phyloP scores from a whole-genome alignment of 73 alveolate genomes.

The Paraurostyla sp. region DNA sequence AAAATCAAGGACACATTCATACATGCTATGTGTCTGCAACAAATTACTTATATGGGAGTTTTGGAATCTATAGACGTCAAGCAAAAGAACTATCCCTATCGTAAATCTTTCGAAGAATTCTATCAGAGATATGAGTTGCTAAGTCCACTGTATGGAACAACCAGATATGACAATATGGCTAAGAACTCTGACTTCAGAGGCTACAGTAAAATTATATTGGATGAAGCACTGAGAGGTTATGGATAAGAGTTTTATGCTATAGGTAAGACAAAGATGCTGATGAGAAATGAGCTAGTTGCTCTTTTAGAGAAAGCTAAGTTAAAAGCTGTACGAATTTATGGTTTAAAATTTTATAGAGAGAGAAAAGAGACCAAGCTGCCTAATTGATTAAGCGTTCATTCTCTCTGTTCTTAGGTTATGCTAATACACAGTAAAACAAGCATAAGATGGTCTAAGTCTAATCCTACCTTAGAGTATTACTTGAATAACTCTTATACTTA shows the following conservation, averaged over 20 bases:
- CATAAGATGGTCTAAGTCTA: slow-evolving; percentile 27
- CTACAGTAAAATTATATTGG: not conserved
- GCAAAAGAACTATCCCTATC: slow-evolving; percentile 93
- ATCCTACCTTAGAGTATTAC: not conserved
- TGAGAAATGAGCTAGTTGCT: slow-evolving; percentile 63
- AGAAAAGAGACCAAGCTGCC: slow-evolving; percentile 56
- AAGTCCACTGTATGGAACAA: slow-evolving; percentile 57
- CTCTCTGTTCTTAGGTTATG: slow-evolving; percentile 20
- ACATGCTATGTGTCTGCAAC: slow-evolving; percentile 85
- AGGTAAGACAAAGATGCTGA: slow-evolving; percentile 69
- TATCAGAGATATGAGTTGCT: slow-evolving; percentile 91
- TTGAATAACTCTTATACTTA: not conserved
- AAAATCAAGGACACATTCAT: slow-evolving; percentile 75
- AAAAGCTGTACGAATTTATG: slow-evolving; percentile 13
- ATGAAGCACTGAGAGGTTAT: slow-evolving; percentile 42
- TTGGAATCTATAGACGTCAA: slow-evolving; percentile 94
- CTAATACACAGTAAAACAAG: slow-evolving; percentile 23
- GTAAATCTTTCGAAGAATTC: slow-evolving; percentile 89
- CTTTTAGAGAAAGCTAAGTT: slow-evolving; percentile 67
- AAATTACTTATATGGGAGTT: slow-evolving; percentile 98
- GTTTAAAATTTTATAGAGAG: slow-evolving; percentile 33
- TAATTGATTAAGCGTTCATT: slow-evolving; percentile 26
- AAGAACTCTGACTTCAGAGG: slow-evolving; percentile 71
- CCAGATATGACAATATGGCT: slow-evolving; percentile 60
- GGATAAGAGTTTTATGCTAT: slow-evolving; percentile 63